phyloP scores from a whole-genome alignment of 2,329 filamentous ascomycete species.

The Cercospora sesami region DNA sequence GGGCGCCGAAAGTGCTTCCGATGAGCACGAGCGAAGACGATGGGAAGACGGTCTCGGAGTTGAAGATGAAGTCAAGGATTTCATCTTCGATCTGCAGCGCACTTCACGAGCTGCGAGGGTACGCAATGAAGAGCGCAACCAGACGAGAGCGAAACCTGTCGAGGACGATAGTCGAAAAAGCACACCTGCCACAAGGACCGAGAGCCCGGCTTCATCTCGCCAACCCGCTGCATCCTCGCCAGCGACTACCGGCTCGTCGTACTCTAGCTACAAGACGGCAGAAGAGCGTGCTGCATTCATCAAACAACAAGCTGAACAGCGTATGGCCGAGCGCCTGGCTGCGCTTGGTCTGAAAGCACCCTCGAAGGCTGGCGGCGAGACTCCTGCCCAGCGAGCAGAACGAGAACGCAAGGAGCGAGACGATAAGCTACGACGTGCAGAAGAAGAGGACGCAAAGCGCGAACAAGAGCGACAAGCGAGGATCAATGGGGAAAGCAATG shows the following conservation, averaged over 20 bases:
- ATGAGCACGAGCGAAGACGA: slow-evolving; percentile 84
- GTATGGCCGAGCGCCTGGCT: slow-evolving; percentile 93
- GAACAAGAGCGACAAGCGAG: slow-evolving; percentile 84
- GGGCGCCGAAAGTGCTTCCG: slow-evolving; percentile 69
- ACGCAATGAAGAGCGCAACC: slow-evolving; percentile 56
- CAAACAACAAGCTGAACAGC: slow-evolving; percentile 92
- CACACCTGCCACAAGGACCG: slow-evolving; percentile 33
- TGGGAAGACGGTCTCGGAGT: slow-evolving; percentile 97
- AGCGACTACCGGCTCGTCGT: slow-evolving; percentile 60
- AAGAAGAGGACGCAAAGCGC: slow-evolving; percentile 87
- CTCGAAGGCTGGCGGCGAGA: slow-evolving; percentile 71
- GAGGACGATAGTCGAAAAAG: slow-evolving; percentile 35
- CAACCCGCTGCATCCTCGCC: slow-evolving; percentile 44
- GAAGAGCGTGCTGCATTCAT: slow-evolving; percentile 95
- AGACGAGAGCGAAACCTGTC: slow-evolving; percentile 22
- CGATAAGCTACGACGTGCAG: slow-evolving; percentile 81
- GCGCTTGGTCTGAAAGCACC: slow-evolving; percentile 88
- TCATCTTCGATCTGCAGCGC: slow-evolving; percentile 93
- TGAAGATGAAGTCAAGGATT: slow-evolving; percentile 94
- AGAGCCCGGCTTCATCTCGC: slow-evolving; percentile 35
- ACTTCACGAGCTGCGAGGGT: slow-evolving; percentile 76
- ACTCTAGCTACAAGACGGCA: slow-evolving; percentile 81
- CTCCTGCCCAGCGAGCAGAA: slow-evolving; percentile 78
- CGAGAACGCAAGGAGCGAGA: slow-evolving; percentile 85
- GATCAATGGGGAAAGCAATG: slow-evolving; percentile 72